Conservation (phyloP, 805 yeast species). For the Priceomyces medius region DNA sequence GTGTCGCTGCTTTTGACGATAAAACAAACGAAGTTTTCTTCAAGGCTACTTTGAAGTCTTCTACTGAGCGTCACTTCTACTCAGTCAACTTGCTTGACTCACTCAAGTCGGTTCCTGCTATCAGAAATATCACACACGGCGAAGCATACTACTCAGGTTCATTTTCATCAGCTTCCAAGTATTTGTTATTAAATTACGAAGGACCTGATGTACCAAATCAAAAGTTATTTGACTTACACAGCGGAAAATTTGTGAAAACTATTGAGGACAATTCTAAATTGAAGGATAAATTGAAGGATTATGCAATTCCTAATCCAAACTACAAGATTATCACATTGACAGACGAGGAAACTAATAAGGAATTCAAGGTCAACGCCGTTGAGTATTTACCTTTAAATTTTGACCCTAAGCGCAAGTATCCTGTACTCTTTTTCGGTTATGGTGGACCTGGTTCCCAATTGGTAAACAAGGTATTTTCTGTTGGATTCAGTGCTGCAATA, state of each 20-base stretch:
- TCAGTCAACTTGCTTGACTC: conserved; percentile 53
- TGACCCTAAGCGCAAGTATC: conserved; percentile 62
- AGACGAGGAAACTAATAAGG: conserved; percentile 47
- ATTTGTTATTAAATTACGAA: conserved; percentile 61
- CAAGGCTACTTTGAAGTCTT: conserved; percentile 70
- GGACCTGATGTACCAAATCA: conserved; percentile 87
- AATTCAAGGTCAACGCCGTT: conserved; percentile 56
- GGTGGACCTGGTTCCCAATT: conserved; percentile 96
- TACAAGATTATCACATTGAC: conserved; percentile 57
- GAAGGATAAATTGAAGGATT: conserved; percentile 34
- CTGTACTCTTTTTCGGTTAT: conserved; percentile 84
- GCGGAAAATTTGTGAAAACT: conserved; percentile 33
- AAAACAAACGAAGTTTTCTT: conserved; percentile 54
- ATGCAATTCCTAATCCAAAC: conserved; percentile 55
- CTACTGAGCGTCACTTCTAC: conserved; percentile 83
- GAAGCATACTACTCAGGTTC: conserved; percentile 70
- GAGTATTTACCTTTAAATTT: conserved; percentile 81
- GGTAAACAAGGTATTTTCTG: conserved; percentile 60
- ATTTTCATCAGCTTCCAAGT: conserved; percentile 79
- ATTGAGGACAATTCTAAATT: conserved; percentile 51
- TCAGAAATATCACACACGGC: conserved; percentile 34
- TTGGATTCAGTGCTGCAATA: conserved; percentile 69
- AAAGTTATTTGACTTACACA: conserved; percentile 50
- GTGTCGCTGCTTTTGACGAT: conserved; percentile 59
- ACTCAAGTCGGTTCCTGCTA: conserved; percentile 43